Evolutionary conservation across 306 rosid genomes (phyloP).

Genomic region (Quercus wislizeni): DNA sequence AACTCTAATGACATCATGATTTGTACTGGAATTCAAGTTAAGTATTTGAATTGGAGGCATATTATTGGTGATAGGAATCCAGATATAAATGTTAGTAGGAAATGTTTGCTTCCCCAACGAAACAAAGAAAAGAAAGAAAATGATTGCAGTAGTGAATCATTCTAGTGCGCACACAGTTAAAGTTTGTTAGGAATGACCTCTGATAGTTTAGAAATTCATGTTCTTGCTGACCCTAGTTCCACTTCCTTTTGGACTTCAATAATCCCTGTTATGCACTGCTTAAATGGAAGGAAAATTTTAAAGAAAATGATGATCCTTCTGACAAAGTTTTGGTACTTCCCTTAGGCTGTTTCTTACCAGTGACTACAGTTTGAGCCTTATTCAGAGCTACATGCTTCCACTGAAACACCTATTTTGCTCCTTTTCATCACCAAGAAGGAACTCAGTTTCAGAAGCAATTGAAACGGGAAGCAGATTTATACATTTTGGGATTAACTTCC

Average conservation of each 20-base stretch:
- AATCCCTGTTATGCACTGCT: not conserved
- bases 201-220: not conserved
- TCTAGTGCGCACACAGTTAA: not conserved
- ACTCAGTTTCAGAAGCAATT: not conserved
- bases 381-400: not conserved
- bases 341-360: not conserved
- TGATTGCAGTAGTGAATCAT: not conserved
- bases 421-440: not conserved
- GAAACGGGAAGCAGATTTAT: not conserved
- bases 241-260: not conserved
- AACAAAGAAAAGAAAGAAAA: not conserved
- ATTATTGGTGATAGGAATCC: not conserved
- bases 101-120: not conserved
- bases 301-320: not conserved
- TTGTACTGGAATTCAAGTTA: not conserved
- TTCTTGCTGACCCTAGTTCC: not conserved
- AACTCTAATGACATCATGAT: not conserved
- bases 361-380: not conserved
- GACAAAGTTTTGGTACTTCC: not conserved
- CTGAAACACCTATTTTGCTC: not conserved
- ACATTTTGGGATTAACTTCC: not conserved
- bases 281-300: not conserved
- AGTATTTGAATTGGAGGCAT: not conserved
- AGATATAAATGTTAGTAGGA: not conserved
- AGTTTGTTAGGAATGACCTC: not conserved